Conservation (phyloP, 331 rosid species). For the Phaseolus coccineus region DNA sequence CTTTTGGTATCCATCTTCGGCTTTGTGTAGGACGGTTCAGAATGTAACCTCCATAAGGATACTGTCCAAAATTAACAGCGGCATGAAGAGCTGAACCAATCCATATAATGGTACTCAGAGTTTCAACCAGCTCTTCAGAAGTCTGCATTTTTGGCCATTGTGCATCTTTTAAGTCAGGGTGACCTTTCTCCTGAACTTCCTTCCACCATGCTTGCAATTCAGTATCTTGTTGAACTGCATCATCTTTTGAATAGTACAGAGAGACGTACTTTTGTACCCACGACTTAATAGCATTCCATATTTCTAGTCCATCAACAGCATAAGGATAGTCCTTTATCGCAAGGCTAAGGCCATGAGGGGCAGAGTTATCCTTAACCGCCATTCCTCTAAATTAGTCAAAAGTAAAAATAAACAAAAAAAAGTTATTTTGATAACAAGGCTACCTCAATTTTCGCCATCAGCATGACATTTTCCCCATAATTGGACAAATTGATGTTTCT, state of each 20-base stretch:
- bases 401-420: not conserved
- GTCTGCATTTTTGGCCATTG: slow-evolving; percentile 51
- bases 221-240: not conserved
- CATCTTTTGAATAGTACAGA: slow-evolving; percentile 33
- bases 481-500: not conserved
- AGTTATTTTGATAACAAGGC: not conserved
- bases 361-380: slow-evolving; percentile 34
- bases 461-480: not conserved
- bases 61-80: slow-evolving; percentile 45
- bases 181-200: slow-evolving; percentile 46
- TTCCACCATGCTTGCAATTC: slow-evolving; percentile 60
- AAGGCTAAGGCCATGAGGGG: slow-evolving; percentile 42
- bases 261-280: slow-evolving; percentile 29
- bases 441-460: not conserved
- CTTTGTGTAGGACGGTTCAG: slow-evolving; percentile 51
- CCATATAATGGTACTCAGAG: slow-evolving; percentile 44
- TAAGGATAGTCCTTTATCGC: not conserved
- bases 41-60: slow-evolving; percentile 53
- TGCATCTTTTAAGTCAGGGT: not conserved
- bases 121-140: slow-evolving; percentile 25
- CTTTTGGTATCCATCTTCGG: slow-evolving; percentile 43
- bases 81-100: slow-evolving; percentile 44
- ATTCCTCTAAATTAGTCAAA: not conserved
- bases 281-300: slow-evolving; percentile 44
- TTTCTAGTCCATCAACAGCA: slow-evolving; percentile 14